Percentiles rank a stretch among this genome's conserved stretches.
Evolutionary conservation across 306 rosid genomes (phyloP).

Genomic region (Psophocarpus tetragonolobus): DNA sequence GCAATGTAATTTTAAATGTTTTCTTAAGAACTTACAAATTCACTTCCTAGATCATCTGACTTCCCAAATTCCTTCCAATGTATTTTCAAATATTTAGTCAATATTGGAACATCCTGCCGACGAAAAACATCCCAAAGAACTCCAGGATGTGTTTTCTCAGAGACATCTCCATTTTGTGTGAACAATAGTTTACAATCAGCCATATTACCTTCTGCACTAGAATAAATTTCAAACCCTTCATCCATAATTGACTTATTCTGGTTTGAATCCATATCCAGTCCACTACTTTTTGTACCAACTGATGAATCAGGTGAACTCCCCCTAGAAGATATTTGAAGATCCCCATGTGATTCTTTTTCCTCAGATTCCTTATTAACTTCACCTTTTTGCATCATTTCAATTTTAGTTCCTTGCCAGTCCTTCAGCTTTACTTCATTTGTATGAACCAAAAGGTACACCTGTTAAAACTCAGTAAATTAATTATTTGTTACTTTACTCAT

Average conservation of each 20-base stretch:
- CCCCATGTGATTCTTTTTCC: conserved; percentile 48
- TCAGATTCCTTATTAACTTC: conserved; percentile 46
- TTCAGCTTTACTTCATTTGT: conserved; percentile 62
- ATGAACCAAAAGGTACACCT: conserved; percentile 95
- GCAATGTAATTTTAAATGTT: background rate
- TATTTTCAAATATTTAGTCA: conserved; percentile 71
- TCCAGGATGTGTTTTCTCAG: conserved; percentile 53
- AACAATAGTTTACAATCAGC: conserved; percentile 42
- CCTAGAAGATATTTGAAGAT: conserved; percentile 44
- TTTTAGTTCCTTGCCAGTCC: conserved; percentile 51
- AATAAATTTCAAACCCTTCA: conserved; percentile 45
- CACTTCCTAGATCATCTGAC: conserved; percentile 42
- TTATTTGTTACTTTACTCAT: conserved; percentile 34
- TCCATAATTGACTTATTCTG: conserved; percentile 45
- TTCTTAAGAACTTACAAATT: conserved; percentile 51
- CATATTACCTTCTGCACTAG: conserved; percentile 40
- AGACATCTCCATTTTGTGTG: conserved; percentile 48
- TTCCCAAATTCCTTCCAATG: conserved; percentile 63
- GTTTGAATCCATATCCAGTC: conserved; percentile 46
- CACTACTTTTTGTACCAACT: conserved; percentile 43
- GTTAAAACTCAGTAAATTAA: conserved; percentile 34
- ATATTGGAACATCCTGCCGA: conserved; percentile 68
- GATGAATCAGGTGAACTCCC: conserved; percentile 53
- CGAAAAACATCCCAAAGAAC: conserved; percentile 92
- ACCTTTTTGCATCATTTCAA: conserved; percentile 37